Base-by-base conservation (phyloP, 2,329 filamentous ascomycete genomes). In the Colletotrichum sp. region DNA sequence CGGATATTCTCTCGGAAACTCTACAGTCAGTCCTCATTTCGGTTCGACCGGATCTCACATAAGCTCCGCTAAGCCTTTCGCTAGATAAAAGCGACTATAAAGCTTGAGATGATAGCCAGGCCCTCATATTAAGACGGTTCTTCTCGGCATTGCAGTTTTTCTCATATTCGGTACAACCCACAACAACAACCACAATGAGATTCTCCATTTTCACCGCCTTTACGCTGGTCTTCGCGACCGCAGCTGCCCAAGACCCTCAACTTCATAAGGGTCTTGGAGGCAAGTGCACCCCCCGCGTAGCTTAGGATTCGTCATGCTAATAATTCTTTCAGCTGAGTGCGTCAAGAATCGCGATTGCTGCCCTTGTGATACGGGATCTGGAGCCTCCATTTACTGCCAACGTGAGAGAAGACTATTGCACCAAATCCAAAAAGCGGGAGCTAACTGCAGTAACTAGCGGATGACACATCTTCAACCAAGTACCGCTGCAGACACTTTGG, bases 351-450 rank as follows among this genome's bases (percentile, higher is more conserved):
- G 30, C 9, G 49, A 69, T 18, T 69, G 66, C 49, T 69, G 52
- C 8, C 66, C 66, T 13, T 69, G 66, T 10, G 66, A 69, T 1
- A 44, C 49, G 24, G 66, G 49, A 26, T 39, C 66, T 7, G 52
- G 28, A 36, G 49, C 26, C 7, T 59, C 32, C 7, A 5, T 69
- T 3, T 59, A 69, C 30, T 69, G 66, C 66, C 6, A 59, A 15
- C 52, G 66, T 69, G 10, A 60, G 66, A 7, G 6, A 8, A 21
- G 44, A 21, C 1, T 1, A 2, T 3, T 8, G 9, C 16, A 4
- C 0, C 9, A 10, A 3, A 3, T 26, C 4, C 6, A 3, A 13
- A 26, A 0, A 30, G 8, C 2, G 0, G 28, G 5, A 15, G 1
- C 63, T 66, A 28, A 66, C 9, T 3, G 0, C 0, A 39, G 2